Conservation (phyloP, 805 yeast genomes). For the Helenozyma rhizophorensis region DNA sequence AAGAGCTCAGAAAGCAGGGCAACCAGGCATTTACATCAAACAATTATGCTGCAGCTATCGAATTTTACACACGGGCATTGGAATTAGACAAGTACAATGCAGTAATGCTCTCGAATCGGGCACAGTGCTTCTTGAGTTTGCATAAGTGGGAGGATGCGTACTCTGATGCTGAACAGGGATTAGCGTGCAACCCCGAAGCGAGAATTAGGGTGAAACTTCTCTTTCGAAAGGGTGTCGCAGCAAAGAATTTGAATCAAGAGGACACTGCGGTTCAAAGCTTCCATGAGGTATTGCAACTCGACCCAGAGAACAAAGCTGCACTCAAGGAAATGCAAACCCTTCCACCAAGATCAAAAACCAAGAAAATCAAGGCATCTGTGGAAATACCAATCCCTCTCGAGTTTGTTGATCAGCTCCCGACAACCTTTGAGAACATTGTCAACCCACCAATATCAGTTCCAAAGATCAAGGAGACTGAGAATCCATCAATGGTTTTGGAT, state of each 20-base stretch:
- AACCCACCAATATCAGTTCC: too few relatives aligned
- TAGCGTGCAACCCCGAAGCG: constrained; percentile 24
- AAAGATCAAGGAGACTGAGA: too few relatives aligned
- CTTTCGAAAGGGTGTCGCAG: constrained; percentile 48
- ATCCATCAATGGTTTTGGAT: constrained; percentile 2
- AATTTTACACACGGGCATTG: constrained; percentile 54
- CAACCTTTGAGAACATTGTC: constrained; percentile 2
- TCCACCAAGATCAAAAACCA: constrained; percentile 3
- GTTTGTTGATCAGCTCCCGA: constrained; percentile 44
- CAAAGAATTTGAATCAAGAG: constrained; percentile 22
- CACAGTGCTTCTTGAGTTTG: constrained; percentile 58
- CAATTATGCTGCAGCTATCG: constrained; percentile 48
- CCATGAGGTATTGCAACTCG: constrained; percentile 35
- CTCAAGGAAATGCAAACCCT: constrained; percentile 24
- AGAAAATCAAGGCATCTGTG: constrained; percentile 9
- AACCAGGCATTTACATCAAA: constrained; percentile 46
- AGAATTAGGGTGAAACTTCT: constrained; percentile 43
- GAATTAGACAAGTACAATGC: constrained; percentile 46
- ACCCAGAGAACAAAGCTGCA: constrained; percentile 38
- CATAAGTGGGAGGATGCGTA: constrained; percentile 46
- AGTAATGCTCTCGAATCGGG: constrained; percentile 60
- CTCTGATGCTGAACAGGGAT: constrained; percentile 47
- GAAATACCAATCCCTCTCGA: constrained; percentile 27
- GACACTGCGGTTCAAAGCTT: constrained; percentile 26
- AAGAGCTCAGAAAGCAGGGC: constrained; percentile 42